Evolutionary conservation across 805 yeast species (phyloP), one percentile per base, ranked within the genome.

Genomic region (Ogataea ganodermae): DNA sequence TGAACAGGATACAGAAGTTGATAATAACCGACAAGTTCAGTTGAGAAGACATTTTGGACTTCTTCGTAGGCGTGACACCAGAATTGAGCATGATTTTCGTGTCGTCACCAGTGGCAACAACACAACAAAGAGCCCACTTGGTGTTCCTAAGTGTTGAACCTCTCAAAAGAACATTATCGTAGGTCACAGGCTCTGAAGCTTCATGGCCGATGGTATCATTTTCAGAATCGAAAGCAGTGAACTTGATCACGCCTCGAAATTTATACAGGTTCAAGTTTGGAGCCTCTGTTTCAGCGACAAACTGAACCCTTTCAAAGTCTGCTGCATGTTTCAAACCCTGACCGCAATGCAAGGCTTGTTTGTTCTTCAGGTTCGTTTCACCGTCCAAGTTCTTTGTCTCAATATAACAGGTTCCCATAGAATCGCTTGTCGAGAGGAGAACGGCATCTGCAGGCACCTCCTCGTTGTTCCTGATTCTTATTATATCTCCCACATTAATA

Each of bases 361-460:
- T 78, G 20, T 72, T 70, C 61, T 86, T 87, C 62, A 86, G 73
- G 60, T 83, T 86, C 3, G 92, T 84, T 65, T 86, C 95, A 52
- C 89, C 89, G 58, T 83, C 89, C 46, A 84, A 68, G 57, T 83
- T 83, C 55, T 83, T 80, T 1, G 89, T 83, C 56, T 83, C 95
- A 26, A 86, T 70, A 52, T 71, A 76, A 66, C 91, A 85, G 42
- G 77, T 79, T 42, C 84, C 84, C 56, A 85, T 89, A 1, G 73
- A 65, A 59, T 84, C 89, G 26, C 88, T 80, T 2, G 90, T 75
- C 4, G 89, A 73, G 6, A 86, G 60, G 27, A 86, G 64, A 39
- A 85, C 71, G 12, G 82, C 63, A 66, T 86, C 95, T 1, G 92
- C 90, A 1, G 95, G 95, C 6, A 85, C 75, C 68, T 86, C 92